A percentile compares a stretch with the other conserved stretches of the same genome.
phyloP scores from a whole-genome alignment of 768 basidiomycete genomes.

The Asterophora lycoperdoides region DNA sequence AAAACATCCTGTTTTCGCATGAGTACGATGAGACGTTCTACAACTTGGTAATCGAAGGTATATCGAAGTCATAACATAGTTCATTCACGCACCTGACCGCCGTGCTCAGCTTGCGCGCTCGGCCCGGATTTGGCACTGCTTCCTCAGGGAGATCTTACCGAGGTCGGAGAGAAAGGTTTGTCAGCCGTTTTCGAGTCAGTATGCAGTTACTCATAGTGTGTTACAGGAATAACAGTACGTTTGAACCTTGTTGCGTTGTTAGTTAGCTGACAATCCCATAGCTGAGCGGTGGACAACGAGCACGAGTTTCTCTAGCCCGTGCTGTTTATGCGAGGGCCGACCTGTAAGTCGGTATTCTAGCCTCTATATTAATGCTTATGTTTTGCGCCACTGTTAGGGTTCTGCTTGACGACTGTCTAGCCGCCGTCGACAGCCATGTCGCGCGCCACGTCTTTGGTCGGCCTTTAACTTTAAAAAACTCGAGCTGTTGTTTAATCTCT shows the following conservation, averaged over 20 bases:
- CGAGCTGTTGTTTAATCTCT: not conserved
- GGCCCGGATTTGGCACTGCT: slow-evolving; percentile 75
- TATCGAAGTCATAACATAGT: not conserved
- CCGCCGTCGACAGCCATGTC: slow-evolving; percentile 84
- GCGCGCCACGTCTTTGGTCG: slow-evolving; percentile 81
- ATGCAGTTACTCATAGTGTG: not conserved
- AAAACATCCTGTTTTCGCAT: slow-evolving; percentile 92
- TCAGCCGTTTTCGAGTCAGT: slow-evolving; percentile 4
- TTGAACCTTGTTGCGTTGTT: too few species aligned
- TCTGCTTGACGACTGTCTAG: slow-evolving; percentile 87
- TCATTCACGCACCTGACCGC: not conserved
- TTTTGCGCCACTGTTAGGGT: slow-evolving; percentile 36
- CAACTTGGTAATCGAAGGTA: slow-evolving; percentile 75
- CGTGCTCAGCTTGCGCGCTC: slow-evolving; percentile 71
- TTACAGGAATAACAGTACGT: slow-evolving; percentile 53
- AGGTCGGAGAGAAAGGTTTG: slow-evolving; percentile 81
- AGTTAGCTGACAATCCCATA: slow-evolving; percentile 20
- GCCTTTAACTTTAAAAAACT: slow-evolving; percentile 8
- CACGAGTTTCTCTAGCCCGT: slow-evolving; percentile 78
- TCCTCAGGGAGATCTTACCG: slow-evolving; percentile 77
- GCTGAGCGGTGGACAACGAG: slow-evolving; percentile 82
- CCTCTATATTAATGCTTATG: not conserved
- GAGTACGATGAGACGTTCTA: slow-evolving; percentile 85
- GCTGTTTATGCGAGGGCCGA: slow-evolving; percentile 92
- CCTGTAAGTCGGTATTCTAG: slow-evolving; percentile 42